Conservation (phyloP, 176 grass and related monocot species). For the Musa troglodytarum region DNA sequence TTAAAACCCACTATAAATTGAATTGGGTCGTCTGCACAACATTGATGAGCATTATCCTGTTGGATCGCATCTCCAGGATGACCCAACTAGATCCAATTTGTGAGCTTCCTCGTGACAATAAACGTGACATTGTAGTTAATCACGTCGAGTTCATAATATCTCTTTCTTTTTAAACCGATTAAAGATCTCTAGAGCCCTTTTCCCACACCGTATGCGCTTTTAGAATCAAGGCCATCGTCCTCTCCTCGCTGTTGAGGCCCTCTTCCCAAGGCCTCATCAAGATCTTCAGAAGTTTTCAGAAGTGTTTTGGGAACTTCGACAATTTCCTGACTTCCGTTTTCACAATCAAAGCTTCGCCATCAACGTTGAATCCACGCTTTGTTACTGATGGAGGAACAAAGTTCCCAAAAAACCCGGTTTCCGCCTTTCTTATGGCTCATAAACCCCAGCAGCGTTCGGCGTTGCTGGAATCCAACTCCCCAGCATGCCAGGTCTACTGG, state of each 20-base stretch:
- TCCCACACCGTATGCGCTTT: slow-evolving; percentile 80
- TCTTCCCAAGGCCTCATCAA: slow-evolving; percentile 62
- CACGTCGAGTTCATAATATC: slow-evolving; percentile 45
- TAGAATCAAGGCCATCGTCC: slow-evolving; percentile 49
- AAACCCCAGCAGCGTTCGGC: neutral
- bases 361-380: slow-evolving; percentile 11
- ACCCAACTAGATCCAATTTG: slow-evolving; percentile 46
- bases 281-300: slow-evolving; percentile 12
- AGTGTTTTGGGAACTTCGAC: neutral
- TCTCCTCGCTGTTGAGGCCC: slow-evolving; percentile 46
- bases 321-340: slow-evolving; percentile 13
- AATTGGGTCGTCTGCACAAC: too few species aligned
- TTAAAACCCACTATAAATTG: too few species aligned
- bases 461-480: neutral
- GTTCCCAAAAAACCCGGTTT: slow-evolving; percentile 3
- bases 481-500: slow-evolving; percentile 26
- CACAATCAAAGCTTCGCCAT: slow-evolving; percentile 4
- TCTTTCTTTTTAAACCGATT: slow-evolving; percentile 42
- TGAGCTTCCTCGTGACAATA: slow-evolving; percentile 32
- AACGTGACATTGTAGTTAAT: slow-evolving; percentile 84
- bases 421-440: slow-evolving; percentile 12
- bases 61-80: slow-evolving; percentile 58
- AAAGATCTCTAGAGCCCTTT: slow-evolving; percentile 55
- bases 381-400: slow-evolving; percentile 17
- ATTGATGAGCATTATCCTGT: slow-evolving; percentile 22